Evolutionary conservation across 441 rosid genomes (phyloP).

Genomic region (Francoa sonchifolia): DNA sequence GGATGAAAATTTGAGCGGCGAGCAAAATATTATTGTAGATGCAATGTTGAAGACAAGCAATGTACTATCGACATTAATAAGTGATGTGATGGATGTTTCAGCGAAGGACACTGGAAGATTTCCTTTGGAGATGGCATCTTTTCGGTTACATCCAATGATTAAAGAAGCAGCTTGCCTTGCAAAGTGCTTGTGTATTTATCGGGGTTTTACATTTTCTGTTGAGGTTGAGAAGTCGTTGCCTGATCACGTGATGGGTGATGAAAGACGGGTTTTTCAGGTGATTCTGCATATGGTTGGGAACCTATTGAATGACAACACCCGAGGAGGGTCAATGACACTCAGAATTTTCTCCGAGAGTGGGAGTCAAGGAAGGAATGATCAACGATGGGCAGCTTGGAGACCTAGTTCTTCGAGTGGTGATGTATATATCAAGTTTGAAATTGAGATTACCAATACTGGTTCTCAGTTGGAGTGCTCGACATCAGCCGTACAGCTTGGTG

Average conservation of each 20-base stretch:
- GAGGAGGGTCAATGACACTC: slow-evolving; percentile 38
- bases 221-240: slow-evolving; percentile 68
- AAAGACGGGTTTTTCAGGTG: slow-evolving; percentile 72
- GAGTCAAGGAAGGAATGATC: slow-evolving; percentile 57
- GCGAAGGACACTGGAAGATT: slow-evolving; percentile 44
- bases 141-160: slow-evolving; percentile 45
- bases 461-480: slow-evolving; percentile 30
- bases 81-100: slow-evolving; percentile 77
- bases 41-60: slow-evolving; percentile 72
- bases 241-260: slow-evolving; percentile 64
- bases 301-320: slow-evolving; percentile 35
- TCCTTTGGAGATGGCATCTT: slow-evolving; percentile 43
- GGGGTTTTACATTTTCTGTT: slow-evolving; percentile 42
- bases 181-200: slow-evolving; percentile 58
- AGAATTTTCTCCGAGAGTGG: slow-evolving; percentile 44
- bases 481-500: slow-evolving; percentile 29
- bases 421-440: slow-evolving; percentile 59
- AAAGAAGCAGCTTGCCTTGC: slow-evolving; percentile 72
- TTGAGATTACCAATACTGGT: slow-evolving; percentile 24
- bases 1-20: slow-evolving; percentile 38
- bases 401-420: slow-evolving; percentile 41
- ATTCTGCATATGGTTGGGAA: slow-evolving; percentile 75
- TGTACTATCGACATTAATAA: slow-evolving; percentile 65
- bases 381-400: slow-evolving; percentile 66
- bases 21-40: slow-evolving; percentile 62